Evolutionary conservation across 2,329 filamentous ascomycete genomes (phyloP).

Genomic region (Xenosphaeropsis pyriputrescens): DNA sequence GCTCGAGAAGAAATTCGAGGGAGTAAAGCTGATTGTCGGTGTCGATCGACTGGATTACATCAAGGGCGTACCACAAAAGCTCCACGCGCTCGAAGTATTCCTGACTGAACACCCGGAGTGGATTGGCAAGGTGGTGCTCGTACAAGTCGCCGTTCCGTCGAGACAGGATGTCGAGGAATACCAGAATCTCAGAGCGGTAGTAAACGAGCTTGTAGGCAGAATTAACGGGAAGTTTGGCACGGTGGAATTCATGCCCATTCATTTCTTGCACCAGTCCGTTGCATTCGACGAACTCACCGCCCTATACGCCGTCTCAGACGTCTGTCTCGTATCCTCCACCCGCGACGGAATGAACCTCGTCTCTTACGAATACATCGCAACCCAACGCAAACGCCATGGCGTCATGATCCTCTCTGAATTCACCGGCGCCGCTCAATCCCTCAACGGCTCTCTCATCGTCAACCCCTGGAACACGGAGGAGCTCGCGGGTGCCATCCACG

Average conservation of each 20-base stretch:
- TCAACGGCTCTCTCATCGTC: constrained; percentile 86
- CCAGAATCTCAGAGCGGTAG: constrained; percentile 85
- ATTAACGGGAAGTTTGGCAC: constrained; percentile 97
- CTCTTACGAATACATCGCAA: constrained; percentile 95
- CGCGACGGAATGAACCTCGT: constrained; percentile 98
- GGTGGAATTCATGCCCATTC: constrained; percentile 97
- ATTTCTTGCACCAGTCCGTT: constrained; percentile 95
- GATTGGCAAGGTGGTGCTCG: constrained; percentile 93
- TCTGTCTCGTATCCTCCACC: constrained; percentile 87
- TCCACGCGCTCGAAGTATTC: constrained; percentile 93
- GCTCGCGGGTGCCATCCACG: constrained; percentile 81
- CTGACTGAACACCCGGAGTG: constrained; percentile 93
- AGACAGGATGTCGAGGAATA: constrained; percentile 96
- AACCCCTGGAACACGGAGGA: constrained; percentile 99
- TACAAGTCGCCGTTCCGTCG: constrained; percentile 90
- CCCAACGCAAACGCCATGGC: constrained; percentile 79
- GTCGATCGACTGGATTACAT: constrained; percentile 97
- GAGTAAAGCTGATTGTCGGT: constrained; percentile 90
- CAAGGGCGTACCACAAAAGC: constrained; percentile 95
- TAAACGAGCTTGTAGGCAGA: constrained; percentile 90
- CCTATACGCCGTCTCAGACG: constrained; percentile 82
- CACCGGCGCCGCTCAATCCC: constrained; percentile 83
- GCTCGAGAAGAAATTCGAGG: constrained; percentile 81
- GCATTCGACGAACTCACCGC: constrained; percentile 89
- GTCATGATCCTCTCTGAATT: constrained; percentile 95